Base-by-base conservation (phyloP, 2,329 filamentous ascomycete genomes). In the Leptographium wingfieldii region DNA sequence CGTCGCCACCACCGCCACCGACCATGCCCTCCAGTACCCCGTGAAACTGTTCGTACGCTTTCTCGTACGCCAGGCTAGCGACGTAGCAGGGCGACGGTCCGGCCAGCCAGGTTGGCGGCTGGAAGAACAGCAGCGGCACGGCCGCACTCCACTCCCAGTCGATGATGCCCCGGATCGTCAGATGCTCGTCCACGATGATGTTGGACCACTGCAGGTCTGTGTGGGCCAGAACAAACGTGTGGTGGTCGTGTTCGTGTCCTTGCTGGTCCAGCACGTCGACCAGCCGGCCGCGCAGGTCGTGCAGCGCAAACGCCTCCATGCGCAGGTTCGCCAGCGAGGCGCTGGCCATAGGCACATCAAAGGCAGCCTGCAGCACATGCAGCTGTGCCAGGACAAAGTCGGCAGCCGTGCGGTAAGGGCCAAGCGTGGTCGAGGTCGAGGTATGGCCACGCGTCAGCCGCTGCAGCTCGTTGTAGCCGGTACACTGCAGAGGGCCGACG, bases 81-180 rank as follows among this genome's bases (percentile, higher is more conserved):
- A 59, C 58, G 33, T 52, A 56, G 52, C 58, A 51, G n/a, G 58
- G 29, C 12, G 58, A 56, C 27, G 43, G 29, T 0, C 63, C 65
- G 31, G 64, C 63, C 10, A 67, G 63, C 63, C 63, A 64, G 48
- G 55, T 49, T 14, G 63, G 63, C 38, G 63, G 63, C 31, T 56
- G 10, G 31, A 63, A 60, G 33, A 62, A 60, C 35, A 56, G 59
- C 38, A 22, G 56, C 16, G 63, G 63, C 25, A 64, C 59, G 27
- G 52, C 60, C 27, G 56, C 51, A 27, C 64, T 16, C 53, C 65
- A 70, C 58, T 69, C 67, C 68, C 67, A 69, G 59, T 68, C 68
- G 56, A 68, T 65, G 25, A 69, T 64, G n/a, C 61, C 65, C 19
- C 56, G 60, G 22, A 70, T 66, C 3, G 53, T 59, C 2, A 68